These are phyloP conservation scores for Salvia sclarea DNA, from an alignment of 305 asterid genomes.

Conservation along the genomic window DNA sequence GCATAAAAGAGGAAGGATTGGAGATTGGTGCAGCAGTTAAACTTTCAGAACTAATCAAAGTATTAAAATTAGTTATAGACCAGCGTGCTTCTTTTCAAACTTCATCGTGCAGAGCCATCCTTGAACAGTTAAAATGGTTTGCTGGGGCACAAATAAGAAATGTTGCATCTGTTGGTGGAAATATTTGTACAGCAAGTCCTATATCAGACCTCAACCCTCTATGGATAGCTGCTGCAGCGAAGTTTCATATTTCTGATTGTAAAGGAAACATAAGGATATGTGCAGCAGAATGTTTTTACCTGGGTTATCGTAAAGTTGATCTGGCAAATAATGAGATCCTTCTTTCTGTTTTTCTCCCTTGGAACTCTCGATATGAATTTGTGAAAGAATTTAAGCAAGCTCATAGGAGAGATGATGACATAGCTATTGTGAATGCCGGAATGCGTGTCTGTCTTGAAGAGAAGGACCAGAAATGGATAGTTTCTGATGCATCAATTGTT, in stretches of 20 bases:
- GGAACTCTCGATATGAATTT: slow-evolving; percentile 66
- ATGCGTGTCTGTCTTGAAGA: slow-evolving; percentile 74
- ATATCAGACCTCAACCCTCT: slow-evolving; percentile 95
- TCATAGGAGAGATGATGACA: slow-evolving; percentile 94
- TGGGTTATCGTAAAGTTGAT: slow-evolving; percentile 87
- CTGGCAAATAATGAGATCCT: slow-evolving; percentile 71
- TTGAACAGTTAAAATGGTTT: slow-evolving; percentile 87
- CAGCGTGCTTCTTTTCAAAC: slow-evolving; percentile 61
- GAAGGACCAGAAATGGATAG: slow-evolving; percentile 62
- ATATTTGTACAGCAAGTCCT: slow-evolving; percentile 97
- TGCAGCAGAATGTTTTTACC: slow-evolving; percentile 66
- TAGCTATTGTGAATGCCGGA: slow-evolving; percentile 94
- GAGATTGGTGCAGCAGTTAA: slow-evolving; percentile 89
- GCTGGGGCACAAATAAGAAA: slow-evolving; percentile 93
- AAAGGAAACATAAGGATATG: slow-evolving; percentile 65
- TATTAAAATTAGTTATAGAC: slow-evolving; percentile 44
- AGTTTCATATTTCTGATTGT: slow-evolving; percentile 58
- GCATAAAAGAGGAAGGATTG: slow-evolving; percentile 66
- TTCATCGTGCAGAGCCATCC: slow-evolving; percentile 75
- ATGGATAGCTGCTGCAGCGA: slow-evolving; percentile 88
- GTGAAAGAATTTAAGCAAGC: slow-evolving; percentile 95
- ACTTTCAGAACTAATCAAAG: slow-evolving; percentile 67
- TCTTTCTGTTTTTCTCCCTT: slow-evolving; percentile 77
- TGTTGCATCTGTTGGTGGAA: slow-evolving; percentile 89
- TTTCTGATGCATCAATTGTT: slow-evolving; percentile 72